Percentiles rank a stretch among this genome's conserved stretches.
These are phyloP conservation scores for Lyophyllum semitale DNA, from an alignment of 768 basidiomycete species.

Conservation along the genomic window DNA sequence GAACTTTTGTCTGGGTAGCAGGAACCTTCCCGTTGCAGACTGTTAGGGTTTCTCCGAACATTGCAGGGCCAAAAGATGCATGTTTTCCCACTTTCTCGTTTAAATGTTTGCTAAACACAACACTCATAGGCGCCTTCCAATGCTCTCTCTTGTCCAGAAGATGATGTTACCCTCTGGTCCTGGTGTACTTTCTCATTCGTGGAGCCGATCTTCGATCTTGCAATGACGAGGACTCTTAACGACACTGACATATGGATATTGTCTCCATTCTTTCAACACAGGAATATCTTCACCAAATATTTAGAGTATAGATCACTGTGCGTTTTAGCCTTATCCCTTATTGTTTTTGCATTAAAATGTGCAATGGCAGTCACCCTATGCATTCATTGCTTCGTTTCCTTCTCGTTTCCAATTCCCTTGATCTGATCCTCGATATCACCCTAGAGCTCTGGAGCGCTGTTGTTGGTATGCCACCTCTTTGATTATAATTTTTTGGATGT, in stretches of 20 bases:
- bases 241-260: conserved; percentile 62
- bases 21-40: conserved; percentile 59
- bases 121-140: conserved; percentile 48
- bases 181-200: conserved; percentile 70
- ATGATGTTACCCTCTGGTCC: conserved; percentile 61
- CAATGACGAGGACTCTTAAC: conserved; percentile 49
- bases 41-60: conserved; percentile 44
- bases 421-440: conserved; percentile 59
- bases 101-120: conserved; percentile 6
- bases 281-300: conserved; percentile 66
- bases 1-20: conserved; percentile 46
- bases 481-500: background rate
- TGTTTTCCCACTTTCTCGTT: conserved; percentile 18
- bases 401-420: conserved; percentile 66
- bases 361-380: conserved; percentile 43
- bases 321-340: conserved; percentile 5
- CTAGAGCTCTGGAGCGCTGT: conserved; percentile 64
- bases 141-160: conserved; percentile 60
- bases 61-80: conserved; percentile 53
- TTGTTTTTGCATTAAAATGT: background rate
- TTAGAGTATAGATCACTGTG: conserved; percentile 51
- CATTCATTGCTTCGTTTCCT: conserved; percentile 66
- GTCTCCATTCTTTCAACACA: conserved; percentile 69
- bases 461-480: conserved; percentile 38
- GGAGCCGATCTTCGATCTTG: conserved; percentile 58